Base-by-base conservation (phyloP, 2,329 filamentous ascomycete genomes). In the Fusarium chlamydosporum region DNA sequence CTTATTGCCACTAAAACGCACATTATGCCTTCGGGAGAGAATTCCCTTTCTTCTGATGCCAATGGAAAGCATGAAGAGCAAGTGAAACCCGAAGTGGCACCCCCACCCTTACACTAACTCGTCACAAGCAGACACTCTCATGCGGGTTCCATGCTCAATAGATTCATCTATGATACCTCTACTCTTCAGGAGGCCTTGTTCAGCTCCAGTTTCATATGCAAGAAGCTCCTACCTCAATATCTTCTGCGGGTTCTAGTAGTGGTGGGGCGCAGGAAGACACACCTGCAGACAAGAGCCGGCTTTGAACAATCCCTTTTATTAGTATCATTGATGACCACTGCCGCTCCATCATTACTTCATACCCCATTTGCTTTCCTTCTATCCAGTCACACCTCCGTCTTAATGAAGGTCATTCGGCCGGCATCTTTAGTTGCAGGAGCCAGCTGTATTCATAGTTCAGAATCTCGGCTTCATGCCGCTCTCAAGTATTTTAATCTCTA, bases 101-200 rank as follows among this genome's bases (percentile, higher is more conserved):
- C 2, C 15, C 31, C 11, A 15, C 11, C 16, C 27, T 11, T 18
- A 31, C 27, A 10, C 53, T 65, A 41, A 65, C 34, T 15, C 20
- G 7, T 38, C 10, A 4, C 15, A 8, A 3, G 6, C n/a, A 66
- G 61, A 23, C 8, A 18, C 13, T 27, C 9, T 29, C 26, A 29
- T 13, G 15, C 29, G 12, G 2, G 9, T 4, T 23, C 2, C 4
- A 60, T 68, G 50, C 51, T 72, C 7, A 27, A 47, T 0, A 45
- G 37, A 15, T 72, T 61, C 27, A 51, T 72, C 26, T 48, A 68
- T 9, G 62, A 72, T 27, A 54, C 41, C 0, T 60, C 43, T 4
- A 62, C 60, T 2, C 12, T 68, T 10, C 67, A 71, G 16, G 63
- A 68, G 20, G 53, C 1, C 55, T 72, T 0, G 7, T 61, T n/a